Percentiles rank a stretch among this genome's conserved stretches.
Conservation (phyloP, 2,329 filamentous ascomycete species). For the Neobulgaria alba region DNA sequence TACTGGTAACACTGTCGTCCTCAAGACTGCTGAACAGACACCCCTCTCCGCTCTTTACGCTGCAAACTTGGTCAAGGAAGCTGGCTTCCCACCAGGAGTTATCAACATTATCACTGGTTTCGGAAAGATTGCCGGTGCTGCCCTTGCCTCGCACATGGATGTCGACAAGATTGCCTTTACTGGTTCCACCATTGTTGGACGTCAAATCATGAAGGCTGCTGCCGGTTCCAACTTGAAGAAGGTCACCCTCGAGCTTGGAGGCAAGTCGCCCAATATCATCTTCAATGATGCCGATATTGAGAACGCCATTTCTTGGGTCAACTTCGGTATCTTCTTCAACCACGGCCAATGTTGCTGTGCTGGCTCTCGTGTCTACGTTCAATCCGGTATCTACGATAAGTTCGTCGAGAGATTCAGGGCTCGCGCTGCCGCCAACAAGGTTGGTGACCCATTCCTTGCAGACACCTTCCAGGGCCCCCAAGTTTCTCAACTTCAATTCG, state of each 20-base stretch:
- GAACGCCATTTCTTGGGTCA: slow-evolving; percentile 55
- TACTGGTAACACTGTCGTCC: slow-evolving; percentile 48
- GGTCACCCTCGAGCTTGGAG: slow-evolving; percentile 54
- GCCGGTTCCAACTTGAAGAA: slow-evolving; percentile 56
- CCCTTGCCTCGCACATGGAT: slow-evolving; percentile 53
- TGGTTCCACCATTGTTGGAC: slow-evolving; percentile 52
- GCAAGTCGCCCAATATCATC: slow-evolving; percentile 55
- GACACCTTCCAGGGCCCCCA: slow-evolving; percentile 66
- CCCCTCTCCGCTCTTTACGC: slow-evolving; percentile 48
- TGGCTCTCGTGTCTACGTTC: slow-evolving; percentile 60
- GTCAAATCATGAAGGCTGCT: slow-evolving; percentile 56
- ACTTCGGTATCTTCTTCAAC: slow-evolving; percentile 38
- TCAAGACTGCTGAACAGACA: slow-evolving; percentile 56
- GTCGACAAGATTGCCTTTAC: slow-evolving; percentile 61
- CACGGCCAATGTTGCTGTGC: slow-evolving; percentile 43
- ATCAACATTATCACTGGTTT: slow-evolving; percentile 58
- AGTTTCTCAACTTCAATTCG: slow-evolving; percentile 60
- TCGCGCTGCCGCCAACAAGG: slow-evolving; percentile 52
- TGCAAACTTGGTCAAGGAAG: slow-evolving; percentile 48
- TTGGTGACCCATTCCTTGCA: slow-evolving; percentile 57
- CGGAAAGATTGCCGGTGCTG: slow-evolving; percentile 58
- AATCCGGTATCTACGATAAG: slow-evolving; percentile 62
- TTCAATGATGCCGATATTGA: slow-evolving; percentile 54
- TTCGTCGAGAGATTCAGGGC: slow-evolving; percentile 59
- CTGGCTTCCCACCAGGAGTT: slow-evolving; percentile 57